These are phyloP conservation scores for Quercus tomentella DNA, from an alignment of 331 rosid genomes.

Conservation along the genomic window DNA sequence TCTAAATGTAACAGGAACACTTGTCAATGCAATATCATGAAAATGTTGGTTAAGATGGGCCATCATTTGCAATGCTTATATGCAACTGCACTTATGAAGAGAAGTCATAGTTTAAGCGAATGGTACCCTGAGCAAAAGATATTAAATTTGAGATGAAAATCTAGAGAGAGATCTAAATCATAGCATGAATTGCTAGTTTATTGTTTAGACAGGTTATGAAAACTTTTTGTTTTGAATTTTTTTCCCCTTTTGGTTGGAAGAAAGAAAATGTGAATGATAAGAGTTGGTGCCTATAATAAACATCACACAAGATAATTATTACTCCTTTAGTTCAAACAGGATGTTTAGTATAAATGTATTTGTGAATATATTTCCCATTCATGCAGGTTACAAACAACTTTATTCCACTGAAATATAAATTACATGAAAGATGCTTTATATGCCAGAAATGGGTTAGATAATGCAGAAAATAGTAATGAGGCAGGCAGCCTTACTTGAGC, in stretches of 20 bases:
- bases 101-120: not conserved
- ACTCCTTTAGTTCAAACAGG: not conserved
- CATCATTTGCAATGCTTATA: not conserved
- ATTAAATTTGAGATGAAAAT: not conserved
- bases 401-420: not conserved
- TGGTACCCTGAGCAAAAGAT: not conserved
- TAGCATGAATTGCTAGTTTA: too few relatives aligned
- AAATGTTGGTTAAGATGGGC: too few relatives aligned
- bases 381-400: not conserved
- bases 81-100: not conserved
- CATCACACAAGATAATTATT: not conserved
- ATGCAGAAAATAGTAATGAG: conserved; percentile 5
- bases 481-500: conserved; percentile 54
- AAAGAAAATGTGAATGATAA: too few relatives aligned
- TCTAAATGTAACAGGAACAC: not conserved
- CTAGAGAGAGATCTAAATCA: not conserved
- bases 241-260: not conserved
- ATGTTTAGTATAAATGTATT: not conserved
- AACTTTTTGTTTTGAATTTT: not conserved
- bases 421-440: not conserved
- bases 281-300: too few relatives aligned
- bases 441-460: not conserved
- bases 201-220: too few relatives aligned
- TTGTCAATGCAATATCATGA: too few relatives aligned
- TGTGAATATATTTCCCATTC: not conserved